Evolutionary conservation across 2,329 filamentous ascomycete genomes (phyloP), one percentile per base, ranked within the genome.

Genomic region (Mycocentrospora acerina): DNA sequence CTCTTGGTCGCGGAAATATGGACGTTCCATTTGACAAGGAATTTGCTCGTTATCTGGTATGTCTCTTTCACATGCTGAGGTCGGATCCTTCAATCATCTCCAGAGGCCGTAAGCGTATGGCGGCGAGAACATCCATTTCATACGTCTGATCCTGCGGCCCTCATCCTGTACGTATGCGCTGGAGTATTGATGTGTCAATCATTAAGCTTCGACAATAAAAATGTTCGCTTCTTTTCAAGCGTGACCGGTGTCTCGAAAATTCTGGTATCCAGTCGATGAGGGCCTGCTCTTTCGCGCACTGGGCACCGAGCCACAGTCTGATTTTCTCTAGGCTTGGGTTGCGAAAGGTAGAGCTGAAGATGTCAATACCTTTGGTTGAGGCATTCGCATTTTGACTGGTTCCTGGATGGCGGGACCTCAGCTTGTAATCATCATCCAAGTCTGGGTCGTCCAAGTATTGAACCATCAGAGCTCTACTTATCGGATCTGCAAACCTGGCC

Each of bases 61-160:
- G 50, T 46, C 32, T 57, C 54, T 4, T 17, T 31, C 9, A 22
- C 19, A 22, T 22, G 9, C 19, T 22, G 5, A 22, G 19, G 11
- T 15, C 18, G 25, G 16, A 31, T 29, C 12, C 6, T 18, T 24
- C 15, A 2, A 14, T 32, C 7, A 11, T 28, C 13, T 22, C 16
- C 15, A 22, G 5, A 6, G 19, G 19, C 19, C 9, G 5, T 3
- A 24, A 16, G 15, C 40, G 35, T 27, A 60, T 26, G 4, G 46
- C 41, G 9, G 35, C 49, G 10, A 62, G 29, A 6, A 62, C 19
- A 24, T 61, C 57, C 19, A 22, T 9, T 27, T 54, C 49, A 13
- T 35, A 37, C 5, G 34, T 13, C 7, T 13, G 24, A n/a, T 46
- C 33, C 13, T 42, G 46, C 12, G 49, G 42, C 7, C 46, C 49